phyloP scores from a whole-genome alignment of 352 stramenopile genomes.

The Phytophthora sojae region DNA sequence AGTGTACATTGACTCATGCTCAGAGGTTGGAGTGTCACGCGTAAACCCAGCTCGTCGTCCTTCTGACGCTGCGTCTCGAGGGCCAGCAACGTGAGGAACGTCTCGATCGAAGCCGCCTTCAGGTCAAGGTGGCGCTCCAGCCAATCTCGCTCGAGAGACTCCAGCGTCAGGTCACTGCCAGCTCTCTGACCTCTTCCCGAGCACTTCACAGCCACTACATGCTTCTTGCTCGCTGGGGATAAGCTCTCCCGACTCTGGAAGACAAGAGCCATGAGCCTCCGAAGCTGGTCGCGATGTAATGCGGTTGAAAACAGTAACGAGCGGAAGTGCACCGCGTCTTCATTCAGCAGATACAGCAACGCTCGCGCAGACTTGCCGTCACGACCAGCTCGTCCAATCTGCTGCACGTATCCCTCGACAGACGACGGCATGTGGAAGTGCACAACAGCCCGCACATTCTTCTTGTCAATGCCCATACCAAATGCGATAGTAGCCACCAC shows the following conservation, averaged over 20 bases:
- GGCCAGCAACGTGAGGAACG: constrained; percentile 74
- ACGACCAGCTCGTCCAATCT: constrained; percentile 95
- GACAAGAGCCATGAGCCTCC: constrained; percentile 52
- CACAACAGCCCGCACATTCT: constrained; percentile 97
- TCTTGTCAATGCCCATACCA: constrained; percentile 99
- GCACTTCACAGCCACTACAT: constrained; percentile 43
- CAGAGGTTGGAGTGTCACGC: constrained; percentile 48
- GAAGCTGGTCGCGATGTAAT: constrained; percentile 63
- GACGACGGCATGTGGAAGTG: constrained; percentile 97
- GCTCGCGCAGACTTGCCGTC: constrained; percentile 89
- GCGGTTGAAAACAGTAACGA: constrained; percentile 79
- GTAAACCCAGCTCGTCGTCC: constrained; percentile 18
- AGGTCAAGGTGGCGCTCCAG: constrained; percentile 74
- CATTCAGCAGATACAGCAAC: constrained; percentile 68
- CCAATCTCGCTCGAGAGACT: constrained; percentile 67
- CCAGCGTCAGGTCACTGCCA: constrained; percentile 24
- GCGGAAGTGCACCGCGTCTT: constrained; percentile 75
- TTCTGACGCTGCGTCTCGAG: constrained; percentile 40
- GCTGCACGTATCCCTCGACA: constrained; percentile 99
- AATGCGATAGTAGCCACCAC: constrained; percentile 98
- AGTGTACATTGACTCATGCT: constrained; percentile 67
- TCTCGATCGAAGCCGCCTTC: constrained; percentile 79
- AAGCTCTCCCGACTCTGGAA: constrained; percentile 25
- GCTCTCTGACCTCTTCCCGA: constrained; percentile 12
- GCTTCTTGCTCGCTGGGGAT: constrained; percentile 10